Base-by-base conservation (phyloP, 1,139 yeast species). In the Scheffersomyces titani region DNA sequence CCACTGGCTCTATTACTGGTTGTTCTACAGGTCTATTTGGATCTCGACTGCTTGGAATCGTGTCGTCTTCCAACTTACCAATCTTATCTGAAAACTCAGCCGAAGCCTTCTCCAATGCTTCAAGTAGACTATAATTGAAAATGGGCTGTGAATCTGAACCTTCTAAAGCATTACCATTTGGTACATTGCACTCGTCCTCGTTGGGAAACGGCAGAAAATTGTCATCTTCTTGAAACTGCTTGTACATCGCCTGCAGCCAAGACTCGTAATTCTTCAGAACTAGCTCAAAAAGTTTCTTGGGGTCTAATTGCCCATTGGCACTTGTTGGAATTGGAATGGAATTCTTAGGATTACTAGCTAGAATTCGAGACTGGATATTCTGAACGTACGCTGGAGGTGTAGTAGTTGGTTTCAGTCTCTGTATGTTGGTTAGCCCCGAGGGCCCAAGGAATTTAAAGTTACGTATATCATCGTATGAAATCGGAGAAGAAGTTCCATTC, bases 181-280 rank as follows among this genome's bases (percentile, higher is more conserved):
- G 49, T 22, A 51, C 44, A 24, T 51, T 55, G 4, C 57, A 65
- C 6, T 62, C 66, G 44, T 66, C 65, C 51, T 66, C 72, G 9
- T 57, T 58, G 7, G 78, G 78, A 51, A 74, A 72, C 11, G 78
- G 78, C 70, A 70, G 72, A 52, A 65, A 73, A 52, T 65, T 58
- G 22, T 62, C 69, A 24, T 67, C 67, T 44, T 67, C 67, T 20
- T 66, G 67, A 51, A 70, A 67, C 54, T 70, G 72, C 51, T 66
- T 67, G 54, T 69, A 70, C 65, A 74, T 67, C 11, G 72, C 73
- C 50, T 70, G 73, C 70, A 69, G 78, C 81, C 81, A 77, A 16
- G 71, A 65, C 51, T 76, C 78, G 59, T 77, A 76, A 62, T 76
- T 75, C 58, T 73, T 73, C 13, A 78, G 70, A 19, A 77, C 76